phyloP scores from a whole-genome alignment of 768 basidiomycete genomes.

The Mycena metata region DNA sequence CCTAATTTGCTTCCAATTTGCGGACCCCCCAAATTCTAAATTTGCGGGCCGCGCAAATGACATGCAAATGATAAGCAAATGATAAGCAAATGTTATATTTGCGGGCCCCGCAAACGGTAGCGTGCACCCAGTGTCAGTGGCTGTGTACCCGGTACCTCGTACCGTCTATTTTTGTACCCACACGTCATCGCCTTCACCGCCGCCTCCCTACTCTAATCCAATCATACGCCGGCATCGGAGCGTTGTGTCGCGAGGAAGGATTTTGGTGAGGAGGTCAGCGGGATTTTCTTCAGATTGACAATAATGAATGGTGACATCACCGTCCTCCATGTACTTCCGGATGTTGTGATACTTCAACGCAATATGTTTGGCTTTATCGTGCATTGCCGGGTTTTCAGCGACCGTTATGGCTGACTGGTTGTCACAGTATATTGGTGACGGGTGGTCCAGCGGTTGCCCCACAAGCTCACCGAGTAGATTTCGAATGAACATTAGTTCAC shows the following conservation, averaged over 20 bases:
- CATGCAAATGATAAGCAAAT: no score
- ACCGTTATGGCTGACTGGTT: slow-evolving; percentile 1
- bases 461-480: neutral
- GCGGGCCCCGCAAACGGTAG: no score
- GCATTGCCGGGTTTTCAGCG: slow-evolving; percentile 4
- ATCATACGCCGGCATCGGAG: neutral
- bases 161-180: no score
- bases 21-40: no score
- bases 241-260: neutral
- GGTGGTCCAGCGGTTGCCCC: neutral
- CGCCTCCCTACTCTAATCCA: neutral
- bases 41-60: no score
- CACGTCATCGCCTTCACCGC: no score
- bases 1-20: no score
- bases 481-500: neutral
- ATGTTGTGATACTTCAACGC: neutral
- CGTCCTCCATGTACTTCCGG: neutral
- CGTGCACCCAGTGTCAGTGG: no score
- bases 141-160: no score
- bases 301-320: neutral
- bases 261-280: slow-evolving; percentile 7
- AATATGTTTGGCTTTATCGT: slow-evolving; percentile 1
- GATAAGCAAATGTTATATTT: no score
- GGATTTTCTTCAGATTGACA: neutral
- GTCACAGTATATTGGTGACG: neutral